Evolutionary conservation across 2,329 filamentous ascomycete species (phyloP), one percentile per base, ranked within the genome.

Genomic region (Botrytis fabae): DNA sequence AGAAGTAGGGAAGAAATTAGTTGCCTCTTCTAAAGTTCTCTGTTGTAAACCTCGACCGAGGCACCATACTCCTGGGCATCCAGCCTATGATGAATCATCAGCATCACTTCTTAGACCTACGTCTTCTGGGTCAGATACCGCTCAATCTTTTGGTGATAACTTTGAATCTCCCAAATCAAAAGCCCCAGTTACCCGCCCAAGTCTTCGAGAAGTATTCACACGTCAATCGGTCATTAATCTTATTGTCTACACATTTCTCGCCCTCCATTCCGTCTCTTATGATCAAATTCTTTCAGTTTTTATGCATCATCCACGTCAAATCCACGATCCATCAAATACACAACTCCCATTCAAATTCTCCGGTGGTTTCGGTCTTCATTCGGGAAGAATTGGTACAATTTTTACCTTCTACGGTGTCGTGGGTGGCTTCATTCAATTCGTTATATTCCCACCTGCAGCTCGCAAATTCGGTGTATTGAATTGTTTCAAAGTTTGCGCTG

Each of bases 211-310:
- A 74, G 90, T 96, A 10, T 91, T 97, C 77, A 91, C 90, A 0
- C 85, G 85, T 1, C 93, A 97, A 81, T 93, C 93, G 0, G 86
- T 87, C 46, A 85, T 96, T 72, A 93, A 95, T 76, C 85, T 98
- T 1, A 75, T 93, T 2, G 87, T 91, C 0, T 98, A 98, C 82
- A 92, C 92, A 1, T 85, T 96, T 68, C 86, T 98, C 28, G 92
- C 94, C 0, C 86, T 97, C 66, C 94, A 97, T 82, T 91, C 90
- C 0, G 90, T 97, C 57, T 91, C 93, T 0, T 98, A 91, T 80
- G 95, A 98, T 82, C 94, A 97, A 80, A 86, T 95, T 3, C 88
- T 98, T 1, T 93, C 94, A 4, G 93, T 98, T 0, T 97, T 97
- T 81, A 87, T 98, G 79, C 93, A 97, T 82, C 92, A 93, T 76